Percentiles rank a stretch among this genome's conserved stretches.
These are phyloP conservation scores for Penicillium sp. DNA, from an alignment of 2,329 filamentous ascomycete genomes.

Conservation along the genomic window DNA sequence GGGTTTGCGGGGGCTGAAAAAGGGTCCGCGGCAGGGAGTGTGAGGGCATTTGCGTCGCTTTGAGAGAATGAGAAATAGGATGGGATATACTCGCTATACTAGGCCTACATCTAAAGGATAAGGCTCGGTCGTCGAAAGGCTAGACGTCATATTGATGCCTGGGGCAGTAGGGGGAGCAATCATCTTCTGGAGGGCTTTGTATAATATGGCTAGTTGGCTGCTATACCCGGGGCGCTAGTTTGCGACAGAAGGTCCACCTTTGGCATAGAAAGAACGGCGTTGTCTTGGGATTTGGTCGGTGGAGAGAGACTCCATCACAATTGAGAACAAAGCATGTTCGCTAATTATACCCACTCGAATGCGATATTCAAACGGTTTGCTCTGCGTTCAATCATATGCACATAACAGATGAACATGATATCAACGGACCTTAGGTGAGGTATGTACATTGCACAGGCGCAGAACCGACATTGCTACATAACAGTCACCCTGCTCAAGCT, in stretches of 20 bases:
- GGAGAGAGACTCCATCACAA: background rate
- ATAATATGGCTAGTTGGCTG: background rate
- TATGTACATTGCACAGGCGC: background rate
- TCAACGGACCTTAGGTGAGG: background rate
- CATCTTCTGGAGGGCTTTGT: background rate
- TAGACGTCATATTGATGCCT: background rate
- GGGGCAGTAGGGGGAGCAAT: background rate
- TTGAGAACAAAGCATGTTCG: conserved; percentile 10
- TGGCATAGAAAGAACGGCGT: conserved; percentile 14
- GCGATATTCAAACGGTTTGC: conserved; percentile 1
- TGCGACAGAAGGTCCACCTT: background rate
- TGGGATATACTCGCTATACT: too few relatives aligned
- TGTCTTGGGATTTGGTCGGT: conserved; percentile 2
- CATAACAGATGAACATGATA: background rate
- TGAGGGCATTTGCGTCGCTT: conserved; percentile 57
- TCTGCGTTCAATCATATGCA: background rate
- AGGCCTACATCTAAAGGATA: background rate
- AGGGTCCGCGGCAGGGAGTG: conserved; percentile 60
- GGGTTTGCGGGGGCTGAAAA: conserved; percentile 65
- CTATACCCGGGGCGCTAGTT: background rate
- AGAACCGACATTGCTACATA: background rate
- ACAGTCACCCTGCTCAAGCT: background rate
- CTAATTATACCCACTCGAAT: conserved; percentile 26
- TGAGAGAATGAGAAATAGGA: conserved; percentile 21
- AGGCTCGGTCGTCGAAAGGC: background rate